Base-by-base conservation (phyloP, 1,284 basidiomycete genomes). In the Leccinum angustisporum region DNA sequence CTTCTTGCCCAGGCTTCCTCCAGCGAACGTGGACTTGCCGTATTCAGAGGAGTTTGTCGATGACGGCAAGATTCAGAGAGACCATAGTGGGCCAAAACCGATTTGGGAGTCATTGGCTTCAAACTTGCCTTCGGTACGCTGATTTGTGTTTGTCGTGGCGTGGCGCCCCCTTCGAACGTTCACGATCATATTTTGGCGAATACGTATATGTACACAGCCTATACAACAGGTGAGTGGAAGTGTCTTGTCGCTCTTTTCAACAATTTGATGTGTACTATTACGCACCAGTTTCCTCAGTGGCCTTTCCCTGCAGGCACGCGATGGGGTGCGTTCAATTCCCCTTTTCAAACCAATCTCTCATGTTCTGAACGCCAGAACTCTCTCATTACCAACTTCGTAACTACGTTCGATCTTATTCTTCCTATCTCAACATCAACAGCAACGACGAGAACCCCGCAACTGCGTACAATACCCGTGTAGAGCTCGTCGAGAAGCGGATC, bases 401-500 rank as follows among this genome's bases (percentile, higher is more conserved):
- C 27, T 79, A 78, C 55, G 10, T 76, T 62, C 55, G 66, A 25
- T 62, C 72, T 46, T 78, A 80, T 70, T 74, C 79, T 31, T 76
- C 77, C 57, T 79, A 71, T 66, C 78, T 78, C 54, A 73, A 76
- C 9, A 60, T 79, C 27, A 81, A 81, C 60, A 75, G 72, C 60
- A 79, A 80, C 59, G 80, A 81, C 59, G 68, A 70, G 6, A 80
- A 75, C 60, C 71, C 75, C 0, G 63, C 78, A n/a, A 69, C 76
- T 1, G 75, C 73, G 1, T 83, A 79, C 68, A 79, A 81, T 65
- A 84, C 83, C 1, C 78, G 83, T 0, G 81, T 84, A 0, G 82
- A 84, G 65, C 73, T 68, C 3, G 74, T 79, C 8, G 74, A 79
- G 58, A 82, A 83, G 62, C 69, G 70, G 5, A 65, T 75, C 27